These are phyloP conservation scores for Flammula alnicola DNA, from an alignment of 1,284 basidiomycete genomes.

Conservation along the genomic window DNA sequence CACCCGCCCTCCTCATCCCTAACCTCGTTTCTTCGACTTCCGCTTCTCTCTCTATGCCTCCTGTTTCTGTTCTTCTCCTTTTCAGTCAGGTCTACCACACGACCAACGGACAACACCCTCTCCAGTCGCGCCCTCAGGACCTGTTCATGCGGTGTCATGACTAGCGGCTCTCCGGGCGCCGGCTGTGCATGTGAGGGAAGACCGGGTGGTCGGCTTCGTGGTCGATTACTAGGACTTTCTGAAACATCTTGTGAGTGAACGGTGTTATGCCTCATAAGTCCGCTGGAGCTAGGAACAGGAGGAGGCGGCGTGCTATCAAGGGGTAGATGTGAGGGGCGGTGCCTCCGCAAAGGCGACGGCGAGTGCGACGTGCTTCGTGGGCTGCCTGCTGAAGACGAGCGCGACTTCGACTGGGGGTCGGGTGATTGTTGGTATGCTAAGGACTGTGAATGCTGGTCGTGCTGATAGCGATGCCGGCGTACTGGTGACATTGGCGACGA, in stretches of 20 bases:
- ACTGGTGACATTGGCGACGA: background rate
- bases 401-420: background rate
- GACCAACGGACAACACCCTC: conserved; percentile 44
- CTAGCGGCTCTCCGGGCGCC: conserved; percentile 20
- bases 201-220: background rate
- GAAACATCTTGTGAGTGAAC: background rate
- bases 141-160: conserved; percentile 55
- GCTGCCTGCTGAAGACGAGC: background rate
- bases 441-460: conserved; percentile 8
- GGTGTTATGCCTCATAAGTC: conserved; percentile 14
- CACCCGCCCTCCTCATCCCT: conserved; percentile 34
- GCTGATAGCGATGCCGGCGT: background rate
- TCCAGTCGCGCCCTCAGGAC: conserved; percentile 61
- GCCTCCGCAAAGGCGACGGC: conserved; percentile 18
- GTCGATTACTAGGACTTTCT: conserved; percentile 1
- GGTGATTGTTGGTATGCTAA: conserved; percentile 1
- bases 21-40: conserved; percentile 29
- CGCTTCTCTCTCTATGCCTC: conserved; percentile 13
- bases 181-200: background rate
- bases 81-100: conserved; percentile 26
- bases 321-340: conserved; percentile 5
- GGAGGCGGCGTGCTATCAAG: conserved; percentile 5
- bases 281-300: background rate
- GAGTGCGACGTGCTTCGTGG: conserved; percentile 24
- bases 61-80: conserved; percentile 26